Evolutionary conservation across 306 rosid species (phyloP), one percentile per base, ranked within the genome.

Genomic region (Ceratonia siliqua): DNA sequence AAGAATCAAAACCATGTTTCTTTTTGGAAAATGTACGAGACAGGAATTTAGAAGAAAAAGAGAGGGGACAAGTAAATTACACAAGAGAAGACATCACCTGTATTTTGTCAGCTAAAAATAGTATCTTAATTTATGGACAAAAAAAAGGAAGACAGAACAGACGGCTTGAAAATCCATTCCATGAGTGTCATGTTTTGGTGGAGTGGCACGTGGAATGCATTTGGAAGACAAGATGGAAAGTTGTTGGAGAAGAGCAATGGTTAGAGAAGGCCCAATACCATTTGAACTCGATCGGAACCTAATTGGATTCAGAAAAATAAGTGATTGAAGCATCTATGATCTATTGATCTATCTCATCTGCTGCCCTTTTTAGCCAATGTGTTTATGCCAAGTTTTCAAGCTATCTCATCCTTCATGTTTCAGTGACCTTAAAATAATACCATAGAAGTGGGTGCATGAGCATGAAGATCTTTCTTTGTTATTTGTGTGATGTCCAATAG

Each of bases 191-290:
- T 52, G 75, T 43, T 55, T 67, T 53, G 88, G 89, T 82, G 90
- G 88, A 88, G 25, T 68, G 86, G 82, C 88, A 89, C 80, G 89
- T 91, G 95, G 95, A 89, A 76, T 74, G 88, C 95, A 91, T 78
- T 87, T 75, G 6, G 62, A 50, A 73, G 90, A 69, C 87, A 79
- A 75, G 62, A 74, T 66, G 81, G 72, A 76, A 72, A 83, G 88
- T 57, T 49, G 74, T 46, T 69, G 79, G 69, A 54, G 57, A 78
- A 55, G 57, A 73, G 69, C 13, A 83, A 78, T 72, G 77, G 81
- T 45, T 63, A 46, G 62, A 72, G 30, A 77, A 73, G 68, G n/a
- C 30, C 42, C 67, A 79, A 39, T 25, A 46, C 55, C 83, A 85
- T 58, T 38, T 78, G 21, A 62, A 62, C 25, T 69, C 49, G 42